Evolutionary conservation across 306 rosid species (phyloP).

Genomic region (Acmispon strigosus): DNA sequence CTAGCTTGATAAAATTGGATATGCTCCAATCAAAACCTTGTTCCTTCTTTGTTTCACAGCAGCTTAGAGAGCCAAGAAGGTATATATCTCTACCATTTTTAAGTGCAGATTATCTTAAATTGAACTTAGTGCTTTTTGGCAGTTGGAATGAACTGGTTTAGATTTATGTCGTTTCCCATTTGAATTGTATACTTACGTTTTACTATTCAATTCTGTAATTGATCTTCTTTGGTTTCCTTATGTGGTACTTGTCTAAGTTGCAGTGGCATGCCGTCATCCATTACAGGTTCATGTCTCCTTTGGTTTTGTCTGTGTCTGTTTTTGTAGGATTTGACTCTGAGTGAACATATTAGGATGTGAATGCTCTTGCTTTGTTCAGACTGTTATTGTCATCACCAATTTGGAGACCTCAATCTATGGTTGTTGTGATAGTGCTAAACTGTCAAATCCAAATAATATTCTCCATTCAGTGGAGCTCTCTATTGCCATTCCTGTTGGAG

Average conservation of each 20-base stretch:
- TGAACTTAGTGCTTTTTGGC: too few species aligned
- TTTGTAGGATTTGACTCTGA: conserved; percentile 11
- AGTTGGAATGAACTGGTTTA: too few species aligned
- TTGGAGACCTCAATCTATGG: conserved; percentile 5
- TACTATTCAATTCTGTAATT: too few species aligned
- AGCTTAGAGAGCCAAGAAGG: too few species aligned
- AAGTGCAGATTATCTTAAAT: too few species aligned
- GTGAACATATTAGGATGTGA: background rate
- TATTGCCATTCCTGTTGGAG: background rate
- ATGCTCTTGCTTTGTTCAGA: conserved; percentile 4
- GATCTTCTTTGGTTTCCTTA: background rate
- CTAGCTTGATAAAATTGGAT: too few species aligned
- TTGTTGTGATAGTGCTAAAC: background rate
- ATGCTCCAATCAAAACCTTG: too few species aligned
- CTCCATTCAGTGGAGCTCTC: background rate
- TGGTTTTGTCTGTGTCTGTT: background rate
- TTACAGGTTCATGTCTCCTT: conserved; percentile 61
- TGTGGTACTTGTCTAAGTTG: conserved; percentile 68
- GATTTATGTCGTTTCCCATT: too few species aligned
- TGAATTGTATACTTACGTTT: too few species aligned
- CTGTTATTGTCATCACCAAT: background rate
- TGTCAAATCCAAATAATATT: background rate
- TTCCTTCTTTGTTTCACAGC: too few species aligned
- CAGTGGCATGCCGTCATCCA: conserved; percentile 59
- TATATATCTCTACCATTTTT: too few species aligned